Conservation (phyloP, 768 basidiomycete species). For the Zangia roseola region DNA sequence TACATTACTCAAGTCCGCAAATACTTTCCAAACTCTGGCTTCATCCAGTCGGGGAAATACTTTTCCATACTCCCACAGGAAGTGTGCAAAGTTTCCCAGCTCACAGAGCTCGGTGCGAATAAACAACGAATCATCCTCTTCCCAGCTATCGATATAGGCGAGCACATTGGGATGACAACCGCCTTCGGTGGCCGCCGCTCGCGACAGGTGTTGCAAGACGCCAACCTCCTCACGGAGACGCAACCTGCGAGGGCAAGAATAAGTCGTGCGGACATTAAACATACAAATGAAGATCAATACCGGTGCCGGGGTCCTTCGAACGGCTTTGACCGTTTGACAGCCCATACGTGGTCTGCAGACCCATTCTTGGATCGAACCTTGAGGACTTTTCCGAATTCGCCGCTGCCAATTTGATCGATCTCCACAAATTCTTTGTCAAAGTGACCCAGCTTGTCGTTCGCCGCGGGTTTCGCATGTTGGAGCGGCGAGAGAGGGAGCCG, state of each 20-base stretch:
- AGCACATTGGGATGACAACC: conserved; percentile 76
- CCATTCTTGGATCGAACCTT: conserved; percentile 71
- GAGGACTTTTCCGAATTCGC: conserved; percentile 92
- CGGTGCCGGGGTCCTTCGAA: conserved; percentile 91
- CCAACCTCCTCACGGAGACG: conserved; percentile 95
- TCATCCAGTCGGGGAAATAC: conserved; percentile 85
- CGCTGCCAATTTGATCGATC: conserved; percentile 80
- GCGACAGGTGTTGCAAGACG: conserved; percentile 73
- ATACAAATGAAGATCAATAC: conserved; percentile 42
- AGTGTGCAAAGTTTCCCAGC: conserved; percentile 86
- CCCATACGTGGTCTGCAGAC: conserved; percentile 57
- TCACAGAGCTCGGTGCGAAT: conserved; percentile 96
- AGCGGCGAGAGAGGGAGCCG: conserved; percentile 23
- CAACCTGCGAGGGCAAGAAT: conserved; percentile 43
- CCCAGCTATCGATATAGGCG: conserved; percentile 93
- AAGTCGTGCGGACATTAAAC: conserved; percentile 15
- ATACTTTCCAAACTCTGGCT: conserved; percentile 92
- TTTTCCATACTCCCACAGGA: conserved; percentile 89
- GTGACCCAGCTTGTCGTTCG: conserved; percentile 55
- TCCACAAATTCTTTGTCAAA: conserved; percentile 83
- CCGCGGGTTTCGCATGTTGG: conserved; percentile 29
- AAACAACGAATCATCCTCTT: conserved; percentile 82
- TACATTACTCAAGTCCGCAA: conserved; percentile 87
- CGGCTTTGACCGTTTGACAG: conserved; percentile 91
- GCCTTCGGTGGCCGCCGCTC: conserved; percentile 27